These are phyloP conservation scores for Fusarium proliferatum DNA, from an alignment of 2,329 filamentous ascomycete genomes.

Conservation along the genomic window DNA sequence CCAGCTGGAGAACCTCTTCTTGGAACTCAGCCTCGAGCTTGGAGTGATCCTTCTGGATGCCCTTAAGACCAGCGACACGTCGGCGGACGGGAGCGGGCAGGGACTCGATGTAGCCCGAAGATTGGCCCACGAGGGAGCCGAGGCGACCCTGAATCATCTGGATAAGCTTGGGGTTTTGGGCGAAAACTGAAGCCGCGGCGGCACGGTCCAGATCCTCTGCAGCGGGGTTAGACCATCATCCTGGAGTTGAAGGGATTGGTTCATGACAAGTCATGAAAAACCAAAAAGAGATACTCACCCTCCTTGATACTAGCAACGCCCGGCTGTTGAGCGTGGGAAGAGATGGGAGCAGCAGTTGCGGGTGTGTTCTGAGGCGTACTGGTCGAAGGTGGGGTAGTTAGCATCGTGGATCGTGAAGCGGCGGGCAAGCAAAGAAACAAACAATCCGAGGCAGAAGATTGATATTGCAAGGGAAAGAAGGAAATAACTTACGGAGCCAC, in stretches of 20 bases:
- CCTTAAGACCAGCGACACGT: constrained; percentile 94
- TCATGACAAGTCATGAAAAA: constrained; percentile 3
- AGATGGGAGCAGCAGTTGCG: constrained; percentile 94
- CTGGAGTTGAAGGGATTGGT: constrained; percentile 7
- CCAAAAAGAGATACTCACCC: constrained; percentile 69
- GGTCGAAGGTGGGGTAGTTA: constrained; percentile 61
- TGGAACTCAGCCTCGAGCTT: constrained; percentile 99
- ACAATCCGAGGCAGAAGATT: constrained; percentile 16
- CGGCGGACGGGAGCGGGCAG: constrained; percentile 89
- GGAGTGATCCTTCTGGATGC: constrained; percentile 97
- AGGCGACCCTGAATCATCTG: constrained; percentile 99
- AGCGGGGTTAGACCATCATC: constrained; percentile 36
- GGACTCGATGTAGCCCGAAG: constrained; percentile 97
- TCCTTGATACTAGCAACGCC: constrained; percentile 96
- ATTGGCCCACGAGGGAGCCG: constrained; percentile 89
- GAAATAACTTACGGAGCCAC: constrained; percentile 66
- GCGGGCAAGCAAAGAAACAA: constrained; percentile 39
- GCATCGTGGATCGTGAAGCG: constrained; percentile 42
- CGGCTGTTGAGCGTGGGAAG: constrained; percentile 95
- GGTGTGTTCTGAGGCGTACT: constrained; percentile 99
- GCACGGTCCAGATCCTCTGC: constrained; percentile 90
- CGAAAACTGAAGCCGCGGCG: constrained; percentile 90
- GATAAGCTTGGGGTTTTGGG: constrained; percentile 92
- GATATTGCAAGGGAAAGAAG: constrained; percentile 26
- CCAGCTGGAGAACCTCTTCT: constrained; percentile 95